Evolutionary conservation across 768 basidiomycete species (phyloP).

Genomic region (Pulveroboletus sp.): DNA sequence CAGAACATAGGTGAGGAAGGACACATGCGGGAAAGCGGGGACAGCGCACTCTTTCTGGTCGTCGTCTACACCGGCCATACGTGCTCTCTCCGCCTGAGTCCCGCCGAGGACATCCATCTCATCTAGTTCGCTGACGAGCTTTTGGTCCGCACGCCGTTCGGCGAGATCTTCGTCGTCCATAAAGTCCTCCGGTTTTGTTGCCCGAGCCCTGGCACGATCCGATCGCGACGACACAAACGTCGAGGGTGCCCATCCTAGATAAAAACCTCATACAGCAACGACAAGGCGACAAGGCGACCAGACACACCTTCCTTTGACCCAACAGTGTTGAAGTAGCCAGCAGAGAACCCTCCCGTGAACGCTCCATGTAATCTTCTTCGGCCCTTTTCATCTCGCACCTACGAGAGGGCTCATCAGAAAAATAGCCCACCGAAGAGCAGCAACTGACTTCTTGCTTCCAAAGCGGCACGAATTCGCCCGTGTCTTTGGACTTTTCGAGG

Average conservation of each 20-base stretch:
- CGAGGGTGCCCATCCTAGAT: slow-evolving; percentile 87
- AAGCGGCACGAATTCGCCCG: slow-evolving; percentile 90
- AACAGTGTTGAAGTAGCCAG: slow-evolving; percentile 95
- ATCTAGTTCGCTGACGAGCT: slow-evolving; percentile 76
- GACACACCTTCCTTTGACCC: slow-evolving; percentile 89
- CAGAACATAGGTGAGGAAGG: not conserved
- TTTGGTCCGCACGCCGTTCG: slow-evolving; percentile 70
- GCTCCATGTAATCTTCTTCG: slow-evolving; percentile 93
- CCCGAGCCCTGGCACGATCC: slow-evolving; percentile 62
- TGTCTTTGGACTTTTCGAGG: slow-evolving; percentile 91
- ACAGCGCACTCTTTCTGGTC: slow-evolving; percentile 36
- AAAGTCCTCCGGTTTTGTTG: slow-evolving; percentile 81
- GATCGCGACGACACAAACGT: slow-evolving; percentile 88
- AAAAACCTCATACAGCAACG: not conserved
- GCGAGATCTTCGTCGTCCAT: slow-evolving; percentile 99
- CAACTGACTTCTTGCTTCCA: slow-evolving; percentile 92
- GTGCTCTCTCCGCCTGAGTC: slow-evolving; percentile 44
- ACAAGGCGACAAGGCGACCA: not conserved
- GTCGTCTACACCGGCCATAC: slow-evolving; percentile 36
- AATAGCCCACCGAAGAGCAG: slow-evolving; percentile 17
- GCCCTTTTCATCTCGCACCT: slow-evolving; percentile 94
- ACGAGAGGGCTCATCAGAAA: slow-evolving; percentile 13
- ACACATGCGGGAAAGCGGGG: not conserved
- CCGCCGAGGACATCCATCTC: slow-evolving; percentile 69
- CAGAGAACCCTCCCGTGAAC: slow-evolving; percentile 97